Conservation (phyloP, 257 asterid genomes). For the Solanum gracilifrons region DNA sequence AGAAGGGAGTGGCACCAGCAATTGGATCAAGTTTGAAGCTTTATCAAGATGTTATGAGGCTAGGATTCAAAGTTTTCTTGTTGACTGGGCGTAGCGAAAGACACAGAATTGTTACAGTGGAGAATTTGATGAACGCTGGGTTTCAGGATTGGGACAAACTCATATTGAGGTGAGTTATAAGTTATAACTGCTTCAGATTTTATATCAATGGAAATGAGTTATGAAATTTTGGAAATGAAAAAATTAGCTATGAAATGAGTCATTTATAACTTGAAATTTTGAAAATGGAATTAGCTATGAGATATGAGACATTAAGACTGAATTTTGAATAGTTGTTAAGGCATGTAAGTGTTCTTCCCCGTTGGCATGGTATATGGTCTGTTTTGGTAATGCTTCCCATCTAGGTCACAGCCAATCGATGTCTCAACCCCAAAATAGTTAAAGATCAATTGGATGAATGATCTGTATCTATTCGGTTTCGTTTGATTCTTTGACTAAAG, state of each 20-base stretch:
- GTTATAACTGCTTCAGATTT: neutral
- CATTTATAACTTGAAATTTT: neutral
- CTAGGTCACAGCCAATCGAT: neutral
- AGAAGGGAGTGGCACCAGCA: constrained; percentile 58
- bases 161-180: constrained; percentile 44
- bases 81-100: constrained; percentile 74
- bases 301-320: neutral
- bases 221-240: neutral
- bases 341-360: neutral
- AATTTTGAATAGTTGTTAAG: neutral
- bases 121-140: constrained; percentile 60
- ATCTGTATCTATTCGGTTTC: neutral
- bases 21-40: constrained; percentile 49
- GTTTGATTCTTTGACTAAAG: neutral
- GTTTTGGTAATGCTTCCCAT: neutral
- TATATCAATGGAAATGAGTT: neutral
- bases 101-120: constrained; percentile 39
- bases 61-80: constrained; percentile 55
- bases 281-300: neutral
- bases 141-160: constrained; percentile 66
- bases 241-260: neutral
- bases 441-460: neutral
- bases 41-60: constrained; percentile 44
- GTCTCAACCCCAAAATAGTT: neutral
- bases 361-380: neutral